Evolutionary conservation across 176 grass and related monocot genomes (phyloP), one percentile per base, ranked within the genome.

Genomic region (Tuctoria greenei): DNA sequence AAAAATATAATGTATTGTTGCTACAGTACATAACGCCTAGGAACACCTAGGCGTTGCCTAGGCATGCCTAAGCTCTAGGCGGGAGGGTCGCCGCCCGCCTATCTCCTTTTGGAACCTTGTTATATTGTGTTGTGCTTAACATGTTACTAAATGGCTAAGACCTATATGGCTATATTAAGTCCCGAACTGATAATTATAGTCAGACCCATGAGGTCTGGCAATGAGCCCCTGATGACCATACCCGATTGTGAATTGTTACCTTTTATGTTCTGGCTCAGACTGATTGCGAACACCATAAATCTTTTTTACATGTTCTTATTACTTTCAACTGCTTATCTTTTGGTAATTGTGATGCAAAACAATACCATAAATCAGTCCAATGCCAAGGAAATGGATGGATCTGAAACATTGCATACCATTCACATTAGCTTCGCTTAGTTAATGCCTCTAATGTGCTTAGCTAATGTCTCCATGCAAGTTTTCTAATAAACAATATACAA

Each of bases 361-460:
- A 57, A 67, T 57, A 28, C 6, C 5, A 4, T 17, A 76, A 75
- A 61, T 59, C 21, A 35, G 20, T 34, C 17, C 38, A 17, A 54
- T 77, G n/a, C 50, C 46, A 28, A 38, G 31, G 14, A 40, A 69
- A 45, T 59, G 43, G n/a, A 2, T 68, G 64, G 20, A 14, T 37
- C 4, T 54, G 34, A 20, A 47, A 62, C 42, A 70, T 34, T 38
- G 41, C 50, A 46, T 61, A 55, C 15, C 64, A 43, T 64, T 82
- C 49, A 67, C 47, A 68, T 36, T 67, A 25, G 0, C n/a, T 46
- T 10, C 46, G 61, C 36, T 23, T 15, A 8, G 15, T 18, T 69
- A 42, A 8, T 71, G 13, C 8, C 8, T 61, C 55, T 43, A 47
- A 10, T 11, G 54, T 57, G 4, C 46, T 73, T 72, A 26, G 38